phyloP scores from a whole-genome alignment of 441 rosid genomes.

The Hypseocharis bilobata region DNA sequence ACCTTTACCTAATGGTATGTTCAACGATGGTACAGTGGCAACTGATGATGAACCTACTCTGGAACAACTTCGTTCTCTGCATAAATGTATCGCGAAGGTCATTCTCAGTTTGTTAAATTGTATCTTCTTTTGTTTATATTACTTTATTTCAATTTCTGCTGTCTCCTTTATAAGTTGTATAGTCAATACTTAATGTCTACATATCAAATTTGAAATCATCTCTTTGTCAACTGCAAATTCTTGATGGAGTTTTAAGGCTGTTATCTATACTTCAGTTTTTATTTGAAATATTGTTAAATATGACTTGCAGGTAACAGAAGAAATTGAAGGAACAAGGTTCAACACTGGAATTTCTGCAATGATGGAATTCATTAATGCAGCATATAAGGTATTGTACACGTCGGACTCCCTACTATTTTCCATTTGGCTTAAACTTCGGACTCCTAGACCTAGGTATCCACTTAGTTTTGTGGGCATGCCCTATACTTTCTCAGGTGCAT shows the following conservation, averaged over 20 bases:
- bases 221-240: background rate
- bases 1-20: slow-evolving; percentile 49
- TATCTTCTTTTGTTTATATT: background rate
- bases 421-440: background rate
- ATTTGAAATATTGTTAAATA: too few relatives aligned
- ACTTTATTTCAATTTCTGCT: background rate
- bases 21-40: slow-evolving; percentile 53
- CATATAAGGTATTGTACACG: slow-evolving; percentile 53
- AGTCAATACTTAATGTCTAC: background rate
- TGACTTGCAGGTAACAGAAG: slow-evolving; percentile 69
- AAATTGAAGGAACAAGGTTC: slow-evolving; percentile 80
- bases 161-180: background rate
- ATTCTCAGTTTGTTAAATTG: background rate
- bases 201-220: background rate
- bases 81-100: slow-evolving; percentile 89
- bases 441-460: background rate
- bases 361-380: slow-evolving; percentile 92
- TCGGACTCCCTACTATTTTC: background rate
- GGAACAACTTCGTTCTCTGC: slow-evolving; percentile 65
- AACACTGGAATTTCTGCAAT: slow-evolving; percentile 94
- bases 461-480: background rate
- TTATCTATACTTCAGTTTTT: too few relatives aligned
- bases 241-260: too few relatives aligned
- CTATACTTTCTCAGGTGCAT: background rate
- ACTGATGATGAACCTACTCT: slow-evolving; percentile 54